Base-by-base conservation (phyloP, 202 grass and related monocot genomes). In the Dendrocalamus latiflorus region DNA sequence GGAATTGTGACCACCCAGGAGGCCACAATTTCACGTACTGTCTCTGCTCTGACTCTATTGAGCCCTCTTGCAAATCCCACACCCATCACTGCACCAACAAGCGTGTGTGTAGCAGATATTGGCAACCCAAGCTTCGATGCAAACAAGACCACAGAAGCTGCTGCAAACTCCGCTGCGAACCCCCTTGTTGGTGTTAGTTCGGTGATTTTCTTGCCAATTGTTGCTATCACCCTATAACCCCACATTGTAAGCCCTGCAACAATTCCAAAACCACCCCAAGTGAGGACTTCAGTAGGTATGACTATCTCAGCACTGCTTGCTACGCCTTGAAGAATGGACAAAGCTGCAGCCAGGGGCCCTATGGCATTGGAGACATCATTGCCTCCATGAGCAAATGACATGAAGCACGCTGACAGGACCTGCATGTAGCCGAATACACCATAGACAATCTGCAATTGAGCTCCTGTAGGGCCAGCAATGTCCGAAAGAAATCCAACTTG, bases 331-430 rank as follows among this genome's bases (percentile, higher is more conserved):
- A 99, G 91, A 77, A 96, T 93, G 53, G 96, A 90, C 70, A 99
- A 85, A 74, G 96, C 96, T 58, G 81, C 93, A 6, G 96, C 96
- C 59, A 99, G 67, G 1, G 96, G 96, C 6, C 96, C 96, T 53
- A 94, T 96, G 28, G 96, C 96, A 86, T 99, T 99, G 33, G 96
- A 99, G 62, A 96, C 96, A 17, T 99, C 96, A 63, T 99, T 99
- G 48, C 91, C 93, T 76, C 96, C 96, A 33, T 99, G 96, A 74
- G 91, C 93, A 54, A 99, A 95, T 75, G 96, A 99, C 96, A 99
- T 99, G 91, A 99, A 99, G 79, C 96, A 99, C 76, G 96, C 96
- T 56, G 96, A 99, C 66, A 99, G 65, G 57, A 99, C 84, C 77
- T 99, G 96, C 96, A 99, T 91, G 83, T 99, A 93, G 45, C 93